Base-by-base conservation (phyloP, 1,284 basidiomycete genomes). In the Sanghuangporus baumii region DNA sequence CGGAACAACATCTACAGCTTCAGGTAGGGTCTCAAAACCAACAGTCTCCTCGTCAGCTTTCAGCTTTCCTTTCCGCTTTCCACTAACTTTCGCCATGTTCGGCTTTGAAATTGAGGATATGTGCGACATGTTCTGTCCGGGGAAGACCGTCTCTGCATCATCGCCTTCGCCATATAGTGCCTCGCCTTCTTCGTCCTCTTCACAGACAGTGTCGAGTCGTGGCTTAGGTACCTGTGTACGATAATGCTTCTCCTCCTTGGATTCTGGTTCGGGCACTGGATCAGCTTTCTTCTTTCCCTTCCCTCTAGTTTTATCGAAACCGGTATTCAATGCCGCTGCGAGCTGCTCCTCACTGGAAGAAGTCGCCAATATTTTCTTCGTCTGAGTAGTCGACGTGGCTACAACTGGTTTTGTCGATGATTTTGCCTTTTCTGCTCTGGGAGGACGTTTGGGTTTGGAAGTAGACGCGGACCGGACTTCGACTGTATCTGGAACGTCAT, bases 181-280 rank as follows among this genome's bases (percentile, higher is more conserved):
- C n/a, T 58, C 57, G 2, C 9, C 52, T 34, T 37, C 52, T 18
- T 54, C 52, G 20, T 47, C 43, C 18, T 58, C 57, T 58, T 58
- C 57, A 16, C 37, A 16, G 1, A 58, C 57, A 11, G 57, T 58
- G 7, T 58, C 57, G 16, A 58, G 43, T 6, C 26, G 34, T 16
- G 57, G 46, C 16, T 58, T 58, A 6, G 26, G 26, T 4, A 40
- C 16, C 23, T 58, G 48, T 20, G 31, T 48, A 16, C 26, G 43
- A 18, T 47, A 48, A 50, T 58, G 16, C 31, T 2, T 50, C 34
- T 58, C 57, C 38, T 58, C 38, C 6, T 58, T 23, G 12, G 37
- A 47, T 41, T n/a, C 40, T 41, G 43, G 16, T 14, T 58, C 46
- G 18, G 26, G 40, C 6, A 34, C 40, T 20, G 43, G 40, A 26